Base-by-base conservation (phyloP, 768 basidiomycete species). In the Agrocybe pediades region DNA sequence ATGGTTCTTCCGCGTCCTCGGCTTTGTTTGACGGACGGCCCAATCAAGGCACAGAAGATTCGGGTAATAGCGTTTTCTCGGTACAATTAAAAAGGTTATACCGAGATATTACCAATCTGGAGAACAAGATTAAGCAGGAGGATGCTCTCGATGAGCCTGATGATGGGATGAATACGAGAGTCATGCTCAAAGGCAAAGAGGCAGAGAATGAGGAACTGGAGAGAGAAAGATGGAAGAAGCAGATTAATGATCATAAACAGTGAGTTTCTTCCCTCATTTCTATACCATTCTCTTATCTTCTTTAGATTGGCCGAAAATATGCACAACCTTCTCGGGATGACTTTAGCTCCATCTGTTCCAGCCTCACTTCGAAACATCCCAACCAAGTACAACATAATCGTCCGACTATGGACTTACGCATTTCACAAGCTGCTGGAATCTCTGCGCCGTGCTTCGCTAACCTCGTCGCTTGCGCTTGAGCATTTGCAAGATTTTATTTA, bases 401-500 rank as follows among this genome's bases (percentile, higher is more conserved):
- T 87, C 36, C 85, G 96, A 9, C 79, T 98, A 0, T 98, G 97
- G 97, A 88, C 90, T 0, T 87, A 87, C 47, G 92, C 83, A 0
- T 98, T 98, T 67, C 86, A 96, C 70, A 89, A 88, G 42, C 80
- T 96, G 33, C 87, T 98, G 57, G 94, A 97, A 68, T 84, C 90
- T 13, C 82, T 99, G 30, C 89, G 95, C 13, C 88, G 89, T 48
- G 87, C 92, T 0, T 90, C 93, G 39, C 84, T 89, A 58, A 76
- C 79, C 1, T 82, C 81, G 2, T 73, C 73, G 6, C 74, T 87
- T 49, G 92, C 94, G 3, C 79, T 95, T 23, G 97, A 99, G 57
- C 90, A 94, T 55, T 82, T 98, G 0, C 91, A 94, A 64, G 95
- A 95, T 57, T 95, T 95, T 60, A 92, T 97, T 40, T 93, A 95